A percentile compares a stretch with the other conserved stretches of the same genome.
These are phyloP conservation scores for Abortiporus biennis DNA, from an alignment of 1,284 basidiomycete species.

Conservation along the genomic window DNA sequence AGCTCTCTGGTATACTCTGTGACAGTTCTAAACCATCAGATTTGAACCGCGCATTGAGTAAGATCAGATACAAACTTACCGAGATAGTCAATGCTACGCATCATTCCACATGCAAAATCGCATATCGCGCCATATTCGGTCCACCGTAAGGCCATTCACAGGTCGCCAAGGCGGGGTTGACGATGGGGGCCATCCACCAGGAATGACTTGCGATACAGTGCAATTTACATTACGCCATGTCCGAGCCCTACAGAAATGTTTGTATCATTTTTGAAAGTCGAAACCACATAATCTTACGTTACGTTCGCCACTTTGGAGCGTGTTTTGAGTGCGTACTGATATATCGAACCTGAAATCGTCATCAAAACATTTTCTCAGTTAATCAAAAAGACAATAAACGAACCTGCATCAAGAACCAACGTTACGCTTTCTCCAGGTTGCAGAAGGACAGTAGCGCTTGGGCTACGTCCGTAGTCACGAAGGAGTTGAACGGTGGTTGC, in stretches of 20 bases:
- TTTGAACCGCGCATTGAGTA: too few relatives aligned
- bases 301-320: conserved; percentile 61
- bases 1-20: too few relatives aligned
- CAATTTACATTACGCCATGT: conserved; percentile 62
- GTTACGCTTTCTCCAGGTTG: conserved; percentile 59
- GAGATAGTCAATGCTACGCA: conserved; percentile 16
- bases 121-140: conserved; percentile 62
- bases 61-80: too few relatives aligned
- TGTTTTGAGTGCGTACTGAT: conserved; percentile 63
- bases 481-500: conserved; percentile 58
- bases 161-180: conserved; percentile 25
- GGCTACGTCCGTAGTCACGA: conserved; percentile 53
- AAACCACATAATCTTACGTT: conserved; percentile 39
- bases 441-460: conserved; percentile 49
- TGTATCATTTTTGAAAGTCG: conserved; percentile 1
- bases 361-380: conserved; percentile 6
- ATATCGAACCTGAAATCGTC: conserved; percentile 40
- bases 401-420: conserved; percentile 54
- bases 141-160: conserved; percentile 53
- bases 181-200: conserved; percentile 28
- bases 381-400: conserved; percentile 4
- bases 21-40: too few relatives aligned
- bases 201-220: conserved; percentile 54
- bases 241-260: conserved; percentile 43
- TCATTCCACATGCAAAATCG: conserved; percentile 53